A percentile compares a stretch with the other conserved stretches of the same genome.
Evolutionary conservation across 345 rosid species (phyloP).

Genomic region (Euphorbia lathyris): DNA sequence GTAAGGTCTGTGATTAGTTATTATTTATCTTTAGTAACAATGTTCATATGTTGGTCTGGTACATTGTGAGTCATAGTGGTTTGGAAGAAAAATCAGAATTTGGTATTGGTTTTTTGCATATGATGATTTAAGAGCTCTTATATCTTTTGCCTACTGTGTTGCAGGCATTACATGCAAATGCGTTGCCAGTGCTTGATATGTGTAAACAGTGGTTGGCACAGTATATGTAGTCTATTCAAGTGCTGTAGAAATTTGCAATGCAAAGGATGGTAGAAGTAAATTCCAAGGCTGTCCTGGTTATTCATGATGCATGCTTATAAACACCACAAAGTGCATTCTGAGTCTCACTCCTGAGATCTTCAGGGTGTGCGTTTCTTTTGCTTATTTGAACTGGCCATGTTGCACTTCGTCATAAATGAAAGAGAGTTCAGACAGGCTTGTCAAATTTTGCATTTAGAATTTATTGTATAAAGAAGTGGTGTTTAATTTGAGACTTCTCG

Average conservation of each 20-base stretch:
- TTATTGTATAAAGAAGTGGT: not conserved
- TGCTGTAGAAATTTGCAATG: not conserved
- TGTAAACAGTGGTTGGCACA: slow-evolving; percentile 91
- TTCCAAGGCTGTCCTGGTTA: not conserved
- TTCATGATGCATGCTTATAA: not conserved
- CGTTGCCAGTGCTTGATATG: slow-evolving; percentile 91
- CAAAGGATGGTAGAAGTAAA: not conserved
- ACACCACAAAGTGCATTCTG: not conserved
- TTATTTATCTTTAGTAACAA: too few species aligned
- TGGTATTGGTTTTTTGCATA: not conserved
- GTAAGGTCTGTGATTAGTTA: too few species aligned
- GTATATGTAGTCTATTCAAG: slow-evolving; percentile 51
- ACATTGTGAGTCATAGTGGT: too few species aligned
- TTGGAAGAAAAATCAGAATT: not conserved
- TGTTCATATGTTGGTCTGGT: too few species aligned
- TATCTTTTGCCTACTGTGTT: slow-evolving; percentile 2
- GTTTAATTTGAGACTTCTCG: not conserved
- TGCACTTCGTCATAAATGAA: not conserved
- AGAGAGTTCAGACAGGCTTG: not conserved
- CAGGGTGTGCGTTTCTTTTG: not conserved
- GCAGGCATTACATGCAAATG: slow-evolving; percentile 92
- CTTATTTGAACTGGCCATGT: not conserved
- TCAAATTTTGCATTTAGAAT: not conserved
- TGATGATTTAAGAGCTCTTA: not conserved
- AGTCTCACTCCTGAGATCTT: not conserved